Evolutionary conservation across 2,329 filamentous ascomycete species (phyloP), one percentile per base, ranked within the genome.

Genomic region (Gaeumannomyces tritici): DNA sequence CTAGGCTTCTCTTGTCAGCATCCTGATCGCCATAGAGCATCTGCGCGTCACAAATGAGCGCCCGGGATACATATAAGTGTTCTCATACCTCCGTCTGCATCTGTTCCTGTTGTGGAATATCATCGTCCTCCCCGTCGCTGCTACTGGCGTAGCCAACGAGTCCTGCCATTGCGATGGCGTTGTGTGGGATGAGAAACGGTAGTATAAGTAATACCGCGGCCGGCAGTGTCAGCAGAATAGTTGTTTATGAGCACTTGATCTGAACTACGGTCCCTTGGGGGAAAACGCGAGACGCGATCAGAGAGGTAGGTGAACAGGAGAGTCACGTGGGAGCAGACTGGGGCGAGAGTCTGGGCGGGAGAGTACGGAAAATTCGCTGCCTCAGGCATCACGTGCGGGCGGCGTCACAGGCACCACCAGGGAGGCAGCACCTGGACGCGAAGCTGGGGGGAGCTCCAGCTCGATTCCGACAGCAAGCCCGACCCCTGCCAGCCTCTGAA

Each of bases 81-180:
- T 8, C 28, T 12, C 24, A 56, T 56, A 56, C 55, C 55, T 27
- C 24, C 18, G 35, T 56, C 15, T 57, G 42, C 55, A 21, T 59
- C 54, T 62, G 51, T 18, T 9, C 7, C 12, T 31, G 61, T 24
- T 59, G 58, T 4, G 60, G 56, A 21, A 58, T 64, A 9, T 66
- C 65, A 2, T 76, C 77, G 3, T 78, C 76, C 7, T 81, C 80
- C 1, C 82, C 80, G 56, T 81, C 79, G 62, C 80, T 83, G 67
- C 80, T 83, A 66, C 80, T 83, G 18, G 74, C 79, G 65, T 83
- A 83, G 42, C 69, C 74, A 9, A 83, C 80, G 15, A 83, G 74
- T 1, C 74, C 79, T 57, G 74, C 74, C 77, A 80, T 76, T 15
- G 33, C 28, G 24, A 51, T 51, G 42, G 42, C 4, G 42, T 13